These are phyloP conservation scores for Hirsutella rhossiliensis DNA, from an alignment of 2,329 filamentous ascomycete species.

Conservation along the genomic window DNA sequence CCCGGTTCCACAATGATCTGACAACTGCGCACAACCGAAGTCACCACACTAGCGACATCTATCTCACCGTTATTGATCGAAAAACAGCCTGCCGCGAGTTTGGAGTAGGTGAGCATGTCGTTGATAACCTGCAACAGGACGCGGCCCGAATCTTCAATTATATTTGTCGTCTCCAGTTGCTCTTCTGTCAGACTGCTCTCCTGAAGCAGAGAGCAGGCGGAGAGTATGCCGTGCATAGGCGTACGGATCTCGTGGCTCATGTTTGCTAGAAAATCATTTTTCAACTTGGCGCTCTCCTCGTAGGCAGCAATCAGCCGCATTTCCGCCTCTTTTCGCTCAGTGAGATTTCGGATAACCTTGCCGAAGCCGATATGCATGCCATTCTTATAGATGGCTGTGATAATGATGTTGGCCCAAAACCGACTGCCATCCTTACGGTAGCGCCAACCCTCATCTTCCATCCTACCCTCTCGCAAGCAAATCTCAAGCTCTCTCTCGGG, in stretches of 20 bases:
- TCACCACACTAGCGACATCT: constrained; percentile 30
- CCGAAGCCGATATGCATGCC: constrained; percentile 42
- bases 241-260: too few species aligned
- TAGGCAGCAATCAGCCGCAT: constrained; percentile 42
- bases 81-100: constrained; percentile 47
- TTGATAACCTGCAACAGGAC: constrained; percentile 49
- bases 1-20: constrained; percentile 31
- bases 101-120: too few species aligned
- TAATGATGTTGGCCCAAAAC: constrained; percentile 50
- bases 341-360: constrained; percentile 46
- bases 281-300: constrained; percentile 49
- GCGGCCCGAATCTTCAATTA: constrained; percentile 47
- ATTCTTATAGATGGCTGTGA: constrained; percentile 41
- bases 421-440: constrained; percentile 43
- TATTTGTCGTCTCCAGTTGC: constrained; percentile 42
- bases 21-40: constrained; percentile 36
- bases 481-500: constrained; percentile 37
- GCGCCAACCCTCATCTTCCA: constrained; percentile 49
- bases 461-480: constrained; percentile 40
- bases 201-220: constrained; percentile 43
- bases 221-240: too few species aligned
- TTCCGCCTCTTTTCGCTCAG: constrained; percentile 41
- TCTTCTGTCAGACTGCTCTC: constrained; percentile 39
- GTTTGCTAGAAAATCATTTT: too few species aligned
- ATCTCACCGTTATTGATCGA: constrained; percentile 41